Conservation (phyloP, 306 rosid species). For the Prunus mume region DNA sequence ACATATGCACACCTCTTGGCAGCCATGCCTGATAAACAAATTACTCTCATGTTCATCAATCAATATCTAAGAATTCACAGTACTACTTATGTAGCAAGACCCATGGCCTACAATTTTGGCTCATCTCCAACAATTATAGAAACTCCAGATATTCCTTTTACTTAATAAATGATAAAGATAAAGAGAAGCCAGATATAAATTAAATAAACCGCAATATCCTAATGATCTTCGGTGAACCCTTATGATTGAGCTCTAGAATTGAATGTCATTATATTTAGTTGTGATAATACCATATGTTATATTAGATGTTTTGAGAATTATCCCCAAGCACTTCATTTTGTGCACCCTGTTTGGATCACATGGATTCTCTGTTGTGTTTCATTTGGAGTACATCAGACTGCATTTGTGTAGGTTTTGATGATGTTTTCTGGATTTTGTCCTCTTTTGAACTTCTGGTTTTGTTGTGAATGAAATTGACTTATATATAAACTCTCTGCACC, state of each 20-base stretch:
- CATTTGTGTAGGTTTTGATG: not conserved
- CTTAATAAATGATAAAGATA: not conserved
- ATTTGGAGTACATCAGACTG: not conserved
- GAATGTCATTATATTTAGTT: constrained; percentile 14
- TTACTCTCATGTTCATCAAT: not conserved
- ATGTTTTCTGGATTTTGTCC: not conserved
- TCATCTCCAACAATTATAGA: not conserved
- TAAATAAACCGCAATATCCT: not conserved
- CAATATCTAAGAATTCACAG: not conserved
- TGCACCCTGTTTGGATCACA: not conserved
- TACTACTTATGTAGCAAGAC: not conserved
- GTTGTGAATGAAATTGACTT: not conserved
- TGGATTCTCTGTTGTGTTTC: not conserved
- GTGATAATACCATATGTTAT: not conserved
- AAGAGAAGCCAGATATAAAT: not conserved
- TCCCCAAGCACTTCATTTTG: not conserved
- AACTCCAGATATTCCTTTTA: not conserved
- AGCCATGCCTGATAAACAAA: not conserved
- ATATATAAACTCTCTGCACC: not conserved
- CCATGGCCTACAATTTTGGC: not conserved
- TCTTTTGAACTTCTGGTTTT: not conserved
- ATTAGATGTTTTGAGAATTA: not conserved
- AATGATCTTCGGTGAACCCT: not conserved
- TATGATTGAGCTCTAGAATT: not conserved
- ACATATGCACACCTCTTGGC: not conserved